Base-by-base conservation (phyloP, 2,329 filamentous ascomycete genomes). In the Fusarium nanum region DNA sequence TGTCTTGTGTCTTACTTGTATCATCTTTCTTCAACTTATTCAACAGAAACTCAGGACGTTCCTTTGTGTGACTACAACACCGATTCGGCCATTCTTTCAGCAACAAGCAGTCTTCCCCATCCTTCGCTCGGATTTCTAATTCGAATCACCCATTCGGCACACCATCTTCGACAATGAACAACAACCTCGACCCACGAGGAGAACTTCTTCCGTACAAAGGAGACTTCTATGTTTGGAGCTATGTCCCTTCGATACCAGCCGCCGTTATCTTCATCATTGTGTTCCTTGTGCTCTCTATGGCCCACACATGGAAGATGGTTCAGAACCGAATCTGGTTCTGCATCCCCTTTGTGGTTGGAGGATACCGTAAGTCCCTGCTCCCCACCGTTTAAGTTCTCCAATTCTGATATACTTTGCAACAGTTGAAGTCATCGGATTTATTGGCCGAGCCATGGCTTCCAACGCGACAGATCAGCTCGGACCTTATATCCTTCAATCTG, bases 311-410 rank as follows among this genome's bases (percentile, higher is more conserved):
- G 63, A 80, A 80, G 48, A 77, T 85, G 28, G 62, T 80, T 20
- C 81, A 76, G 27, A 78, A 78, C 9, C 76, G 79, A 40, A 82
- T 81, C 37, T 85, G 81, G 80, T 86, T 83, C 67, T 84, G 83
- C 67, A 75, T 79, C 7, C 75, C 80, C 0, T 81, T 85, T 64
- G 59, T 81, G 5, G 64, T 82, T 7, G 83, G 83, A 7, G 80
- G 78, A 37, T 37, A 37, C 34, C 34, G 34, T 37, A 37, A 37
- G 34, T 37, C 18, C 18, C 16, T 37, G 18, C 7, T 37, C 3
- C 34, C 14, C 34, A 37, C 34, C 34, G 34, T 37, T 37, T 37
- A n/a, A 9, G 18, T 18, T 18, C 18, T 16, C n/a, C 6, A 10
- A 37, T 37, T 18, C 34, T 37, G 18, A 37, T 18, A n/a, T 9